A percentile compares a stretch with the other conserved stretches of the same genome.
Conservation (phyloP, 176 grass and related monocot genomes). For the Chloris gayana region DNA sequence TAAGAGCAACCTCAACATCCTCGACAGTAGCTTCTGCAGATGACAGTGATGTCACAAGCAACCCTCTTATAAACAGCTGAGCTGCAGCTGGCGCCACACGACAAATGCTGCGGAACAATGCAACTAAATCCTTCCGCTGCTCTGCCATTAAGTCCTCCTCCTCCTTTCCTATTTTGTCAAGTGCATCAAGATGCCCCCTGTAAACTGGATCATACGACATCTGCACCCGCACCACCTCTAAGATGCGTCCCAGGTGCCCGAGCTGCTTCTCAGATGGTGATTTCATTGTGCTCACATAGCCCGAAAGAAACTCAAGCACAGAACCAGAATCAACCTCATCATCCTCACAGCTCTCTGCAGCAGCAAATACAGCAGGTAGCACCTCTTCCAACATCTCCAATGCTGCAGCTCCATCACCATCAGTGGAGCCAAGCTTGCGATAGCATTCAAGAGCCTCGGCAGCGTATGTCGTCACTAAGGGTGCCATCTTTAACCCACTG, state of each 20-base stretch:
- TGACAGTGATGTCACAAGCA: slow-evolving; percentile 61
- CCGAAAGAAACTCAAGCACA: slow-evolving; percentile 82
- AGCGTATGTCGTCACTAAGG: slow-evolving; percentile 68
- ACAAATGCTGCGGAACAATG: slow-evolving; percentile 85
- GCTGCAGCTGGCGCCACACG: slow-evolving; percentile 70
- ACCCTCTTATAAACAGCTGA: slow-evolving; percentile 76
- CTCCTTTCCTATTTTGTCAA: slow-evolving; percentile 90
- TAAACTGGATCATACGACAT: slow-evolving; percentile 80
- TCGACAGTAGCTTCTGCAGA: slow-evolving; percentile 76
- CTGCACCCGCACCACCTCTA: slow-evolving; percentile 71
- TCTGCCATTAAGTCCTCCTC: slow-evolving; percentile 90
- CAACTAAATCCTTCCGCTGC: slow-evolving; percentile 77
- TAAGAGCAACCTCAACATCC: slow-evolving; percentile 81
- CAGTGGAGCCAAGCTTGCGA: slow-evolving; percentile 59
- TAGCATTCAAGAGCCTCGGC: slow-evolving; percentile 76
- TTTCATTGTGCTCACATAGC: slow-evolving; percentile 78
- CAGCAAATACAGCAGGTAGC: slow-evolving; percentile 77
- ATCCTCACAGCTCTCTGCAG: slow-evolving; percentile 61
- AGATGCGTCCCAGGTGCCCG: slow-evolving; percentile 63
- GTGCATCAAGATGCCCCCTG: slow-evolving; percentile 76
- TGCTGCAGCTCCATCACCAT: slow-evolving; percentile 58
- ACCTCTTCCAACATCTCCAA: slow-evolving; percentile 82
- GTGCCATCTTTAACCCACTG: slow-evolving; percentile 65
- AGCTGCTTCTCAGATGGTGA: slow-evolving; percentile 78
- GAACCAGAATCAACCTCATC: slow-evolving; percentile 69